Conservation (phyloP, 306 rosid species). For the Cucurbita maxima region DNA sequence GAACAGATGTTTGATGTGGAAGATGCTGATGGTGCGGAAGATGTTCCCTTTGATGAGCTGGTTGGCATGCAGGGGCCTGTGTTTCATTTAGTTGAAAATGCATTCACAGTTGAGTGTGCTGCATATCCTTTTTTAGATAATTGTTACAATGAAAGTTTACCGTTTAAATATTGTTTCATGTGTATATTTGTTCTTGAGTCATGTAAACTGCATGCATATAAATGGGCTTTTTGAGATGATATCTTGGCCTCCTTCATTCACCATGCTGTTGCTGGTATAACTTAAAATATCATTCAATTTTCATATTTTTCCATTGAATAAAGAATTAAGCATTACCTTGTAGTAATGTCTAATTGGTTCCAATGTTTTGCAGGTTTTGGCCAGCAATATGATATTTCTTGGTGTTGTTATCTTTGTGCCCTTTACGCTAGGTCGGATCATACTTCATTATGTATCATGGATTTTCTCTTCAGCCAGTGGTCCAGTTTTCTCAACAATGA, state of each 20-base stretch:
- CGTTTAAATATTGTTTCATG: not conserved
- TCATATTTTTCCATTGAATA: not conserved
- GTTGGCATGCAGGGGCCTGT: slow-evolving; percentile 99
- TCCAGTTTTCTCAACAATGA: slow-evolving; percentile 47
- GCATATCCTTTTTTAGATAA: not conserved
- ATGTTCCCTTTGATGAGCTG: slow-evolving; percentile 98
- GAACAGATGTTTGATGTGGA: slow-evolving; percentile 99
- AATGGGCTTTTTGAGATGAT: not conserved
- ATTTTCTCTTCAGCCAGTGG: slow-evolving; percentile 56
- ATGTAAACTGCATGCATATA: not conserved
- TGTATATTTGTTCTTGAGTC: not conserved
- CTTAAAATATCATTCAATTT: not conserved
- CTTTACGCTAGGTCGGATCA: slow-evolving; percentile 75
- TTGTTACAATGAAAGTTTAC: not conserved
- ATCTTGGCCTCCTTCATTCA: not conserved
- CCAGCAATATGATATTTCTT: slow-evolving; percentile 99
- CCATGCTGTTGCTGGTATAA: not conserved
- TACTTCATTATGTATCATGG: slow-evolving; percentile 68
- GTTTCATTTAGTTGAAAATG: slow-evolving; percentile 97
- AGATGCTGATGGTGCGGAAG: slow-evolving; percentile 98
- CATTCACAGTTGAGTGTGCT: slow-evolving; percentile 67
- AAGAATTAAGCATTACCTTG: not conserved
- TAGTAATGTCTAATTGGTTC: not conserved
- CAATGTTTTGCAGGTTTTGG: slow-evolving; percentile 59
- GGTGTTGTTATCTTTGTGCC: slow-evolving; percentile 92